These are phyloP conservation scores for Leccinum proliferum DNA, from an alignment of 1,284 basidiomycete genomes.

Conservation along the genomic window DNA sequence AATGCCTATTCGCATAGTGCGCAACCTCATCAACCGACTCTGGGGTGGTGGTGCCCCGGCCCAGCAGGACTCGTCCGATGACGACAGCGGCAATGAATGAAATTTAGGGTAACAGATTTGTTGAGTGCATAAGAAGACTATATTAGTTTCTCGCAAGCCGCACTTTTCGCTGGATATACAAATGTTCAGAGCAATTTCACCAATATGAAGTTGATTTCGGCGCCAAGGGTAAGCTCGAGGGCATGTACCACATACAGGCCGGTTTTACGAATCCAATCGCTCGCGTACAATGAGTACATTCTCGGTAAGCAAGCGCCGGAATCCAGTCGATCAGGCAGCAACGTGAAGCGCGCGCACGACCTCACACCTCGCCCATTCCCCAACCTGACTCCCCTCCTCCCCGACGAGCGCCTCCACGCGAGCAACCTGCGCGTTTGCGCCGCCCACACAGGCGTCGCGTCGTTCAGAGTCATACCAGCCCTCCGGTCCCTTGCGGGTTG, in stretches of 20 bases:
- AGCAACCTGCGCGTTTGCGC: conserved; percentile 47
- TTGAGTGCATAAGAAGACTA: not conserved
- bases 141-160: not conserved
- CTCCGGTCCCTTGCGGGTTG: conserved; percentile 6
- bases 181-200: not conserved
- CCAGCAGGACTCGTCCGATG: conserved; percentile 21
- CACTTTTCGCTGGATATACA: not conserved
- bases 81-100: not conserved
- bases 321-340: not conserved
- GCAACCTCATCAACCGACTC: conserved; percentile 55
- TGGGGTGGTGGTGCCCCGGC: conserved; percentile 43
- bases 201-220: not conserved
- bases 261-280: not conserved
- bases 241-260: not conserved
- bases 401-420: conserved; percentile 48
- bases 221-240: not conserved
- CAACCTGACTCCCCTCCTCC: conserved; percentile 28
- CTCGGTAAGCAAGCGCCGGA: not conserved
- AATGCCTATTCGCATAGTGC: conserved; percentile 55
- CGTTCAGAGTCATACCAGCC: conserved; percentile 22
- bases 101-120: not conserved
- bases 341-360: conserved; percentile 10
- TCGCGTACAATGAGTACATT: not conserved
- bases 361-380: conserved; percentile 44
- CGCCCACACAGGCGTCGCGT: conserved; percentile 40